Percentiles rank a stretch among this genome's conserved stretches.
phyloP scores from a whole-genome alignment of 1,284 basidiomycete genomes.

The Microbotryum lychnidis-dioicae region DNA sequence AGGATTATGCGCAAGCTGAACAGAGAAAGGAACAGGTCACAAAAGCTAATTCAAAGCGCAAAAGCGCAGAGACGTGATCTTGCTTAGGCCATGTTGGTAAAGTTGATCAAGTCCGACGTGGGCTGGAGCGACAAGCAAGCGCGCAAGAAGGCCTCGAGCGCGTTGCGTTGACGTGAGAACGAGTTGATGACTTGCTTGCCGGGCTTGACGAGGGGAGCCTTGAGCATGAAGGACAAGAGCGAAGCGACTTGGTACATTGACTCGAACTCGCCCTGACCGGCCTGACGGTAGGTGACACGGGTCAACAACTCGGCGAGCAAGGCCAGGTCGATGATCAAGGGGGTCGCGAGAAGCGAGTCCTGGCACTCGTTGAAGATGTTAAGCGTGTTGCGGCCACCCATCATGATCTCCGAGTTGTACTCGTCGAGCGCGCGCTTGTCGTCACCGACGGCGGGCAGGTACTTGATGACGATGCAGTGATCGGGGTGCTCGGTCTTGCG shows the following conservation, averaged over 20 bases:
- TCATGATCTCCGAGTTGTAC: constrained; percentile 80
- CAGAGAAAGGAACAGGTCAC: neutral
- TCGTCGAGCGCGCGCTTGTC: constrained; percentile 97
- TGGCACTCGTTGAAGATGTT: constrained; percentile 96
- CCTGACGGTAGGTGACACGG: constrained; percentile 70
- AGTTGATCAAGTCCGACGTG: constrained; percentile 60
- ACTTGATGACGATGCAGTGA: constrained; percentile 60
- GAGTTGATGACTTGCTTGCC: constrained; percentile 91
- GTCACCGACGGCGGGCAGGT: constrained; percentile 84
- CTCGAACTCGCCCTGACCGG: constrained; percentile 52
- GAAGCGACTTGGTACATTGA: constrained; percentile 81
- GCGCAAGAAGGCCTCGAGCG: constrained; percentile 77
- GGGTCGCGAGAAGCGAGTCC: constrained; percentile 93
- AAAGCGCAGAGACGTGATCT: neutral
- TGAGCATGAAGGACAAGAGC: constrained; percentile 75
- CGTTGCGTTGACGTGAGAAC: constrained; percentile 86
- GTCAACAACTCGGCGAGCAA: constrained; percentile 93
- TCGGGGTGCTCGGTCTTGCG: constrained; percentile 87
- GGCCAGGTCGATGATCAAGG: constrained; percentile 85
- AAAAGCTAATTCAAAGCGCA: neutral
- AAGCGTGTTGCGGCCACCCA: constrained; percentile 48
- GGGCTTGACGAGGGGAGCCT: constrained; percentile 89
- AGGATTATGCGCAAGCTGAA: no score
- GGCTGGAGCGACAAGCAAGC: constrained; percentile 83
- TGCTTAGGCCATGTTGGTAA: constrained; percentile 18